Base-by-base conservation (phyloP, 768 basidiomycete genomes). In the Dendrothele bispora region DNA sequence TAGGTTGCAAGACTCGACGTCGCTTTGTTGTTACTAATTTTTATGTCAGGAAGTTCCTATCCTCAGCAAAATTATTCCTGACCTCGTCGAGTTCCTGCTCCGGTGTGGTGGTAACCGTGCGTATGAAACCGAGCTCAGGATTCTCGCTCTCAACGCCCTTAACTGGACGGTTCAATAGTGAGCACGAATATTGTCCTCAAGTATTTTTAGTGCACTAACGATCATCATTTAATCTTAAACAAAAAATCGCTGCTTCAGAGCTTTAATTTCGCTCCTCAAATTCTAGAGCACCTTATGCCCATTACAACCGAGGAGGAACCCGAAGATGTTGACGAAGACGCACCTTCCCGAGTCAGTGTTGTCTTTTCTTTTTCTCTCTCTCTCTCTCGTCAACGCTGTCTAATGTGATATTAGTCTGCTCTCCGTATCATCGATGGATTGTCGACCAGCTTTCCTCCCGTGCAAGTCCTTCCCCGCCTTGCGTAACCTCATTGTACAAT, bases 111-210 rank as follows among this genome's bases (percentile, higher is more conserved):
- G 79, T 26, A 94, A 95, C 73, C 79, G 77, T 53, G 68, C 71
- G 10, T 83, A 86, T 58, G 89, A 91, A 37, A 67, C 71, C 39
- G 92, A 90, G 43, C 81, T 97, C 49, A 88, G 97, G 48, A 81
- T 94, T 50, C 86, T 97, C 56, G 85, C 89, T 8, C 79, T 99
- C 30, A 98, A 98, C 60, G 88, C 91, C 6, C 81, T 99, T 7
- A 89, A 92, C 61, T 98, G 95, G 95, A 92, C 94, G 6, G 86
- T 98, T 45, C 88, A 95, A 75, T 98, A 98, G 93, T 86, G 59
- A 58, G 86, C 70, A 6, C 7, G 1, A 3, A 17, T 25, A 11
- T n/a, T n/a, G n/a, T n/a, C n/a, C n/a, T n/a, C n/a, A n/a, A n/a
- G n/a, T n/a, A n/a, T n/a, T n/a, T n/a, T n/a, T n/a, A n/a, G n/a